Evolutionary conservation across 2,329 filamentous ascomycete genomes (phyloP), one percentile per base, ranked within the genome.

Genomic region (Exophiala sp.): DNA sequence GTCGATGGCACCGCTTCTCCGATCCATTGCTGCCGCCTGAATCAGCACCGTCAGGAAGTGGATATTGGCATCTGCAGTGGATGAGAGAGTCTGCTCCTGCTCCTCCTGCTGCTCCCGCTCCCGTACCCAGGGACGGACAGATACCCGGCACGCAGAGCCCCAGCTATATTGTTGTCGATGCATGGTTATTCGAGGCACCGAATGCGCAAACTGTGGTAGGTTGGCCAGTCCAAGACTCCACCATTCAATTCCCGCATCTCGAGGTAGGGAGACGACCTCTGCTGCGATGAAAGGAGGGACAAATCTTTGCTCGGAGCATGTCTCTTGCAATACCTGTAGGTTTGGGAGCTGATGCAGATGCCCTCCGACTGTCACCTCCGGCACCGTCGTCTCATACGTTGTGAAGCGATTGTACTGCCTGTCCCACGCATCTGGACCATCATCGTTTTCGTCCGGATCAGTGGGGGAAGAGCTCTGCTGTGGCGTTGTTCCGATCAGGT

Each of bases 161-260:
- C 52, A 55, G 9, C 6, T 16, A 23, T 34, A 35, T 1, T 41
- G 24, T 19, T 19, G 46, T 16, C 38, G 44, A 43, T 6, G 32
- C 35, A 19, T 19, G 8, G 22, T 41, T 22, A 44, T 32, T 24
- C 46, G 32, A 10, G 46, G 35, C 21, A 13, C 45, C 13, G 53
- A 50, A 11, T 13, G 11, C 13, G 42, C 39, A 13, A 16, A 3
- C 11, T 38, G 48, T 0, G 83, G 78, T 8, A 80, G 66, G 1
- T 53, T 50, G 10, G 53, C 48, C 11, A 60, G 85, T 66, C 0
- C 87, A 86, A 2, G 80, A 64, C 50, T 84, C 83, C 87, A 84
- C 90, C 91, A 98, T 70, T 98, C 93, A 9, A 96, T 80, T 30
- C 75, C 74, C 22, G 85, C 84, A 13, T 72, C 74, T 16, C 87